These are phyloP conservation scores for California macrophylla DNA, from an alignment of 441 rosid species.

Conservation along the genomic window DNA sequence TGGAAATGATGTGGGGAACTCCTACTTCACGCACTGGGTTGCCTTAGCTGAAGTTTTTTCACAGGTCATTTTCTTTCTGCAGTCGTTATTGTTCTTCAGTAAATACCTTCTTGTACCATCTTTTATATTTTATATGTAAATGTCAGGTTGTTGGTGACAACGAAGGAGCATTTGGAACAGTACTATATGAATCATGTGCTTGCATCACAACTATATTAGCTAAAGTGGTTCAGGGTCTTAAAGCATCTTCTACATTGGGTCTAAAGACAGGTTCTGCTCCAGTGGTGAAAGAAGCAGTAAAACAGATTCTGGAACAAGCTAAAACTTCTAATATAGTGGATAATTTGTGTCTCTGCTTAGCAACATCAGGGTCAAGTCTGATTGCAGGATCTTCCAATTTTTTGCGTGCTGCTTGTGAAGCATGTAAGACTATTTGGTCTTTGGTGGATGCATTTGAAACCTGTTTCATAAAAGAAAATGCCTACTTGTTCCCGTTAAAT, in stretches of 20 bases:
- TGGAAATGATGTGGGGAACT: slow-evolving; percentile 35
- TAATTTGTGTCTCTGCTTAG: slow-evolving; percentile 69
- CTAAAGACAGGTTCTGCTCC: slow-evolving; percentile 39
- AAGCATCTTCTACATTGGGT: slow-evolving; percentile 31
- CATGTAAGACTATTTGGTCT: slow-evolving; percentile 70
- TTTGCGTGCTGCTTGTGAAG: slow-evolving; percentile 74
- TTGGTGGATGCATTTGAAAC: slow-evolving; percentile 63
- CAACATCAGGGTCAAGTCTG: slow-evolving; percentile 69
- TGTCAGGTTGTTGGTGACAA: slow-evolving; percentile 45
- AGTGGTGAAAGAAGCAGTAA: slow-evolving; percentile 33
- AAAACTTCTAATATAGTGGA: slow-evolving; percentile 67
- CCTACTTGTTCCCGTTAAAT: slow-evolving; percentile 54
- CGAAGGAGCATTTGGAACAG: slow-evolving; percentile 59
- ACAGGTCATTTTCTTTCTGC: slow-evolving; percentile 43
- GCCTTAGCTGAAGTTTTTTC: slow-evolving; percentile 61
- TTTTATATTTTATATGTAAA: slow-evolving; percentile 25
- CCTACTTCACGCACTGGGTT: slow-evolving; percentile 82
- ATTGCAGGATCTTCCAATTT: slow-evolving; percentile 68
- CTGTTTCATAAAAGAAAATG: slow-evolving; percentile 37
- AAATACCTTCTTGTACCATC: slow-evolving; percentile 13
- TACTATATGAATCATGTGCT: slow-evolving; percentile 58
- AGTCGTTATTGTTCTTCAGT: slow-evolving; percentile 7
- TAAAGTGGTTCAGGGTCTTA: slow-evolving; percentile 48
- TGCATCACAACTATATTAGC: slow-evolving; percentile 57
- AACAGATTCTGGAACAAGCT: slow-evolving; percentile 68